Conservation (phyloP, 768 basidiomycete genomes). For the Lactarius vividus region DNA sequence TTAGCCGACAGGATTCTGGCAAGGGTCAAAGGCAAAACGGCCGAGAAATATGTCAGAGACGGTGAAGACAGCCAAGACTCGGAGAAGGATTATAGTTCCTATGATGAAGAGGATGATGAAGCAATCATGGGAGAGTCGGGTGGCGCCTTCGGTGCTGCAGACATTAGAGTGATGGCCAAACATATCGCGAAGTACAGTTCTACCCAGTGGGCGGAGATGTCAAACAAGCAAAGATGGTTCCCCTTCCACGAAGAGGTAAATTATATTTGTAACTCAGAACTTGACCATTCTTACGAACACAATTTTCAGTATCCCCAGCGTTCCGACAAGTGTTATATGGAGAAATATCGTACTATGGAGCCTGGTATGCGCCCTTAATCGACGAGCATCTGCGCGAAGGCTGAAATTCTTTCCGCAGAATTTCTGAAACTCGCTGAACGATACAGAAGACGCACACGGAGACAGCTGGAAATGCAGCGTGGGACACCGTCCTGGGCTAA, state of each 20-base stretch:
- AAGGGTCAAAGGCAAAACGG: conserved; percentile 3
- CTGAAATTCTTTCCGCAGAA: conserved; percentile 14
- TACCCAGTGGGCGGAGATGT: conserved; percentile 44
- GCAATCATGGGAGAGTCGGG: conserved; percentile 53
- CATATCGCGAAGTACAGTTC: conserved; percentile 45
- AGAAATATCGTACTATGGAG: conserved; percentile 20
- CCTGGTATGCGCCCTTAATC: conserved; percentile 9
- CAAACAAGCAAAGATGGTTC: conserved; percentile 51
- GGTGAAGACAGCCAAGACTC: conserved; percentile 35
- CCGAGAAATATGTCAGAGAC: conserved; percentile 1
- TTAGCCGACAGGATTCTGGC: conserved; percentile 19
- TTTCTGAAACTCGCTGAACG: conserved; percentile 29
- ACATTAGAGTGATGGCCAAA: conserved; percentile 56
- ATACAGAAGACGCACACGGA: conserved; percentile 29
- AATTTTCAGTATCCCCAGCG: conserved; percentile 20
- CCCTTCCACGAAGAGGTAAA: conserved; percentile 51
- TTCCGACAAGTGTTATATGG: conserved; percentile 3
- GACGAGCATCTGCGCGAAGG: not conserved
- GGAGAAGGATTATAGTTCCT: conserved; percentile 28
- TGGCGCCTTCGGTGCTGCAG: conserved; percentile 54
- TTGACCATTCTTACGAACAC: not conserved
- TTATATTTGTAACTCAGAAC: not conserved
- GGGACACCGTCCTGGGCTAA: conserved; percentile 31
- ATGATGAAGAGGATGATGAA: conserved; percentile 34
- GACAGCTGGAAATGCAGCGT: conserved; percentile 27